Conservation (phyloP, 2,329 filamentous ascomycete species). For the Thielaviopsis cerberus region DNA sequence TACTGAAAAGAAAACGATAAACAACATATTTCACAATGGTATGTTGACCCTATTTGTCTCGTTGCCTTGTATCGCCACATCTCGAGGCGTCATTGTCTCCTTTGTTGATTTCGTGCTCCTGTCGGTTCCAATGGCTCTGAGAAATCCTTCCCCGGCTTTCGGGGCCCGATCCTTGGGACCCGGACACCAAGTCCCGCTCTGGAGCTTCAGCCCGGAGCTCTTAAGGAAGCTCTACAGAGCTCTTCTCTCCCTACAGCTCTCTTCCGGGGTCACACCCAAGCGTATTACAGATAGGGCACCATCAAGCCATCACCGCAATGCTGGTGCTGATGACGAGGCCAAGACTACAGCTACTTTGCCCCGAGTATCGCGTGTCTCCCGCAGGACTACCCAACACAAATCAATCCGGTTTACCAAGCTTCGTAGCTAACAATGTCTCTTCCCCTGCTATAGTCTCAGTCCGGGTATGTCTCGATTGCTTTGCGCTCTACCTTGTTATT, state of each 20-base stretch:
- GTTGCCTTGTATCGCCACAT: neutral
- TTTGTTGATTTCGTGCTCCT: neutral
- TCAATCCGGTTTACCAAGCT: neutral
- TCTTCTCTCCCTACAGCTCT: neutral
- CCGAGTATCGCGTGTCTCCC: neutral
- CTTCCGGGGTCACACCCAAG: neutral
- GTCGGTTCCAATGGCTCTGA: neutral
- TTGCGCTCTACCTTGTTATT: neutral
- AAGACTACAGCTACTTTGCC: neutral
- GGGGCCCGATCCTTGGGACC: neutral
- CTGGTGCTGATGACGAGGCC: neutral
- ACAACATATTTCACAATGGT: neutral
- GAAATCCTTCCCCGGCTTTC: neutral
- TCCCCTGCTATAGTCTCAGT: slow-evolving; percentile 38
- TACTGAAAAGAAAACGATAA: neutral
- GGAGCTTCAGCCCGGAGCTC: neutral
- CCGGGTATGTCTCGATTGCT: slow-evolving; percentile 35
- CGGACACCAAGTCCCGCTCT: neutral
- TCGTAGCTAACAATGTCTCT: slow-evolving; percentile 4
- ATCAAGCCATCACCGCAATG: neutral
- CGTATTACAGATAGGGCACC: neutral
- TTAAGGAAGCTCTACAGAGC: neutral
- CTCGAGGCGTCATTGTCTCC: neutral
- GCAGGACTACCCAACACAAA: neutral
- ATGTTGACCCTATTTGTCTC: neutral